Percentiles rank a stretch among this genome's conserved stretches.
These are phyloP conservation scores for Wickerhamiella galacta DNA, from an alignment of 805 yeast species.

Conservation along the genomic window DNA sequence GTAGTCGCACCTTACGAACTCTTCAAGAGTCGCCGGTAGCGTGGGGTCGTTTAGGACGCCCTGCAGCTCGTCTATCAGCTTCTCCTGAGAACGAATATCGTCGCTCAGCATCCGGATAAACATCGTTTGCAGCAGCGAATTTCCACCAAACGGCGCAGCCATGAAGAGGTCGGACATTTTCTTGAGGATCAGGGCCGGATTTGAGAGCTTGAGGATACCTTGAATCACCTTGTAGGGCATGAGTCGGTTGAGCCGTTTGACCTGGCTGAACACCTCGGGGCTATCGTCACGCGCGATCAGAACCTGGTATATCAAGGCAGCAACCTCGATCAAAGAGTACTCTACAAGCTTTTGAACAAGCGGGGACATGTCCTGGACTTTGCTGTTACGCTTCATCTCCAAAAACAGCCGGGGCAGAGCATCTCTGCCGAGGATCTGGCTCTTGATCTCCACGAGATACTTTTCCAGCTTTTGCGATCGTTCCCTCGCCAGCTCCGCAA, in stretches of 20 bases:
- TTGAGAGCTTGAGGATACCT: conserved; percentile 64
- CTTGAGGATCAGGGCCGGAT: conserved; percentile 73
- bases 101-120: conserved; percentile 60
- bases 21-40: conserved; percentile 12
- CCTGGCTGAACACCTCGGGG: conserved; percentile 53
- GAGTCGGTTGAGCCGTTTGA: conserved; percentile 52
- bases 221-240: conserved; percentile 70
- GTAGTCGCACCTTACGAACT: conserved; percentile 12
- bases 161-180: conserved; percentile 65
- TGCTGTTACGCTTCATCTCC: conserved; percentile 42
- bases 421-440: conserved; percentile 32
- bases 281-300: conserved; percentile 72
- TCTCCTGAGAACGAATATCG: conserved; percentile 48
- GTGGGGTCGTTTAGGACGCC: conserved; percentile 21
- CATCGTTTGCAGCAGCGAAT: conserved; percentile 54
- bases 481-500: conserved; percentile 50
- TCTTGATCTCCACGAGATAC: conserved; percentile 43
- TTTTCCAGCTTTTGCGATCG: conserved; percentile 38
- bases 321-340: conserved; percentile 68
- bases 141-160: conserved; percentile 57
- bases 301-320: conserved; percentile 67
- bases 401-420: conserved; percentile 46
- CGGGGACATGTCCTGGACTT: conserved; percentile 44
- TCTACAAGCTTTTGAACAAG: conserved; percentile 54
- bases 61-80: conserved; percentile 33